Base-by-base conservation (phyloP, 306 rosid genomes). In the Trifolium fragiferum region DNA sequence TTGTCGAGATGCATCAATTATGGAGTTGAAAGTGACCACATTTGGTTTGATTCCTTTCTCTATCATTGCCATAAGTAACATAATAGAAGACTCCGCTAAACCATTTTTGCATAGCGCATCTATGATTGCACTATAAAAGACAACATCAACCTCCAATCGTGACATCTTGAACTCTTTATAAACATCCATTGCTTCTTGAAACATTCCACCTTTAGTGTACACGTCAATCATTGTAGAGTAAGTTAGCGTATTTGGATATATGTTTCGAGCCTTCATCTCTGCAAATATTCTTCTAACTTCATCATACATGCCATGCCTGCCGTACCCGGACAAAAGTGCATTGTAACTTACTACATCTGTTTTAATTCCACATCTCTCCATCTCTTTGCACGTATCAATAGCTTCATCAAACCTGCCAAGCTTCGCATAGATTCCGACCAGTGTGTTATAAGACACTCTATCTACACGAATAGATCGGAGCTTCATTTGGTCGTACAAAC, bases 51-150 rank as follows among this genome's bases (percentile, higher is more conserved):
- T 86, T 38, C 95, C 95, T 75, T 90, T 89, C 82, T 81, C 77
- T n/a, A 86, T 92, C 99, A 94, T 94, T 81, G 83, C 92, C 75
- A 90, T 94, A 55, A 92, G 96, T 90, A 94, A 84, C n/a, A 82
- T 72, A 73, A 88, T 69, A 53, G 99, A 95, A 65, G 92, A 83
- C 46, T 84, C 77, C 18, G 78, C 73, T 9, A 84, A 37, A 59
- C 96, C 96, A 68, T 90, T 92, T 71, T 94, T 94, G 87, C 97
- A 90, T 33, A 94, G 79, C 38, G 93, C 79, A 75, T 94, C 91
- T 20, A 88, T 89, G 10, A 91, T 90, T 60, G 91, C 88, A 82
- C 95, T 90, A 32, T 91, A 94, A 40, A 94, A 93, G 73, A 94
- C 97, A 54, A 94, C 96, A 35, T 94, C 99, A 27, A 87, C 91